These are phyloP conservation scores for Globisporangium carolinianum DNA, from an alignment of 352 stramenopile genomes.

Conservation along the genomic window DNA sequence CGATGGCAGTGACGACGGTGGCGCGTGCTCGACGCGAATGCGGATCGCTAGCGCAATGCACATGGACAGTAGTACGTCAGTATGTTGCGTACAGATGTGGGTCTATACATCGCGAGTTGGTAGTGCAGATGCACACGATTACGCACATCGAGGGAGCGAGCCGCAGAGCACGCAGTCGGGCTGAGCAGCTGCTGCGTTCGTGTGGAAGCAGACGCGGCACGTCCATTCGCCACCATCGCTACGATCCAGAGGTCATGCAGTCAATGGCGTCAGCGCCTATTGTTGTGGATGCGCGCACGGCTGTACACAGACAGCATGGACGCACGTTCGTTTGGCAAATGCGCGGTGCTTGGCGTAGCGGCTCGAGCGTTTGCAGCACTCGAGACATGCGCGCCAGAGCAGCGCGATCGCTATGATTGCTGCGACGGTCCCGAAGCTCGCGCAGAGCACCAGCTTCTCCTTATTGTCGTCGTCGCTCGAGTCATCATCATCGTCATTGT, in stretches of 20 bases:
- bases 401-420: constrained; percentile 30
- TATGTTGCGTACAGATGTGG: too few relatives aligned
- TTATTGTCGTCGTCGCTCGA: constrained; percentile 10
- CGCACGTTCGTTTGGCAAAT: constrained; percentile 40
- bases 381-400: constrained; percentile 36
- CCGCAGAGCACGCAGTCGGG: constrained; percentile 46
- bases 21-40: not conserved
- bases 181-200: constrained; percentile 37
- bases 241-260: too few relatives aligned
- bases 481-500: constrained; percentile 5
- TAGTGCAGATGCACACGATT: not conserved
- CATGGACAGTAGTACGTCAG: too few relatives aligned
- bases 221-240: constrained; percentile 20
- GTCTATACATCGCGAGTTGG: too few relatives aligned
- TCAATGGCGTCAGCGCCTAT: too few relatives aligned
- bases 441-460: constrained; percentile 23
- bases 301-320: not conserved
- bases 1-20: not conserved
- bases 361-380: constrained; percentile 36
- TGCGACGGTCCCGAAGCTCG: constrained; percentile 28
- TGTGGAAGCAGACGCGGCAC: constrained; percentile 49
- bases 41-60: not conserved
- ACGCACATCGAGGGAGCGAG: constrained; percentile 28
- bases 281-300: too few relatives aligned
- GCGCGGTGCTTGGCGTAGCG: constrained; percentile 32